Conservation (phyloP, 441 rosid species). For the Kokia cookei region DNA sequence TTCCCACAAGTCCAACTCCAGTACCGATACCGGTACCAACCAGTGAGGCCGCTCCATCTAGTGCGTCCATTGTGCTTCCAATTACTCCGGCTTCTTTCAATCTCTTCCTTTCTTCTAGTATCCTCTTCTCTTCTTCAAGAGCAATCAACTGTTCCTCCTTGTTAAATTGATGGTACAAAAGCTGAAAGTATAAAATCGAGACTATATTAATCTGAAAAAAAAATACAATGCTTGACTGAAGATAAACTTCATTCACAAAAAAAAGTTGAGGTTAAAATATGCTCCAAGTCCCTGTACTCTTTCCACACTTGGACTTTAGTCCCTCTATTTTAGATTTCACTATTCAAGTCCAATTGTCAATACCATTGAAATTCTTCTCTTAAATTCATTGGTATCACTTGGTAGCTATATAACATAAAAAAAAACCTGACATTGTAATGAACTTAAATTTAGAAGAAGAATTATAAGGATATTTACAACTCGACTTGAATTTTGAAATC, state of each 20-base stretch:
- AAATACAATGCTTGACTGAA: neutral
- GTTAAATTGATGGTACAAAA: slow-evolving; percentile 66
- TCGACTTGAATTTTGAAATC: no score
- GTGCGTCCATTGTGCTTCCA: slow-evolving; percentile 88
- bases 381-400: no score
- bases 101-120: slow-evolving; percentile 80
- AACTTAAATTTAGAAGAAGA: no score
- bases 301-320: no score
- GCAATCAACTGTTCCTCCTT: slow-evolving; percentile 82
- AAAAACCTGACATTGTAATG: no score
- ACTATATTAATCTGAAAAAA: neutral
- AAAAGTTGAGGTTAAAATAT: no score
- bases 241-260: neutral
- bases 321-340: no score
- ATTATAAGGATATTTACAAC: no score
- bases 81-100: slow-evolving; percentile 89
- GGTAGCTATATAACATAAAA: no score
- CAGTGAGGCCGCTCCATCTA: slow-evolving; percentile 57
- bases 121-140: slow-evolving; percentile 81
- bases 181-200: slow-evolving; percentile 31
- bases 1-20: slow-evolving; percentile 34
- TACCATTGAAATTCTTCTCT: no score
- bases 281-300: no score
- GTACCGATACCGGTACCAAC: slow-evolving; percentile 50
- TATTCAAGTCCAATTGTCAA: no score